Percentiles rank a stretch among this genome's conserved stretches.
These are phyloP conservation scores for Lizanozyma gosingica DNA, from an alignment of 1,139 yeast genomes.

Conservation along the genomic window DNA sequence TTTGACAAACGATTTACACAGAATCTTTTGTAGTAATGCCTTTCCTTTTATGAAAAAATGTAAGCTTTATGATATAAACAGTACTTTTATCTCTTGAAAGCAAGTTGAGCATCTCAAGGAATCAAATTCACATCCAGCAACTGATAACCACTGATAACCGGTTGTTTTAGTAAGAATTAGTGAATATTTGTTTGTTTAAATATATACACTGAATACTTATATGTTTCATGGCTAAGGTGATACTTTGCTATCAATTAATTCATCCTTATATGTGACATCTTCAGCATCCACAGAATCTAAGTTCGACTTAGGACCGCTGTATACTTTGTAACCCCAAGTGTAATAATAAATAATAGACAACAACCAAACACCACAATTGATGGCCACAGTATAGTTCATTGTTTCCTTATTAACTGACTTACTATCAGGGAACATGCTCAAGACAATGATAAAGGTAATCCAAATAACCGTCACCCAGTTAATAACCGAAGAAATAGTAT, in stretches of 20 bases:
- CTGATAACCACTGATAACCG: too few relatives aligned
- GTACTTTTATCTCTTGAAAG: too few relatives aligned
- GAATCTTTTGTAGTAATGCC: too few relatives aligned
- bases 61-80: too few relatives aligned
- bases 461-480: constrained; percentile 20
- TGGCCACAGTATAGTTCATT: constrained; percentile 30
- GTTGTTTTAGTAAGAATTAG: too few relatives aligned
- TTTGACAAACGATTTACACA: too few relatives aligned
- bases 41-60: too few relatives aligned
- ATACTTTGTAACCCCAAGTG: constrained; percentile 19
- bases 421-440: constrained; percentile 33
- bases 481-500: constrained; percentile 13
- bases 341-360: constrained; percentile 20
- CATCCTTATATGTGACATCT: background rate
- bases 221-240: too few relatives aligned
- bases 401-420: constrained; percentile 17
- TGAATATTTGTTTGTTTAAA: too few relatives aligned
- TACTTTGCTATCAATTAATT: background rate
- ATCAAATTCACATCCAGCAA: too few relatives aligned
- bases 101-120: too few relatives aligned
- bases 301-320: constrained; percentile 30
- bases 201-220: too few relatives aligned
- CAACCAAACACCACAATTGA: constrained; percentile 29
- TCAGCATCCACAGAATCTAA: background rate
- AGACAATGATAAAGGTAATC: constrained; percentile 22